Conservation (phyloP, 192 early-diverging fungal genomes). For the Dissophora ornata region DNA sequence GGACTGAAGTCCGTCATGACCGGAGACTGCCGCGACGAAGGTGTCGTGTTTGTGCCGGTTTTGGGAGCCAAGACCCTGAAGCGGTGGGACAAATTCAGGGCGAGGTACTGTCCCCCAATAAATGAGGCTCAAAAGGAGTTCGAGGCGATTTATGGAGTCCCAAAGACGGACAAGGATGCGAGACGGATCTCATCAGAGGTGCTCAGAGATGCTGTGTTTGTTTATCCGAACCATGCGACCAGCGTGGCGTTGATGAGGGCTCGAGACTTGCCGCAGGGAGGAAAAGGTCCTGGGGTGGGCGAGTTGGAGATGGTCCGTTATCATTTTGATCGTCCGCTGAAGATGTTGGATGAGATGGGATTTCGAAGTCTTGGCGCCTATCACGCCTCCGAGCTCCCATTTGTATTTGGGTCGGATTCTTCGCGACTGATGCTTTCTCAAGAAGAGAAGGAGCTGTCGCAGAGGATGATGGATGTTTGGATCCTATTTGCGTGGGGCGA, state of each 20-base stretch:
- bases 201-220: slow-evolving; percentile 18
- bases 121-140: slow-evolving; percentile 4
- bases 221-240: slow-evolving; percentile 25
- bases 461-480: slow-evolving; percentile 35
- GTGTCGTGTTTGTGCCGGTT: neutral
- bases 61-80: slow-evolving; percentile 10
- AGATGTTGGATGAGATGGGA: slow-evolving; percentile 17
- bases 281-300: neutral
- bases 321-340: slow-evolving; percentile 35
- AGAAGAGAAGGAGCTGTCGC: slow-evolving; percentile 21
- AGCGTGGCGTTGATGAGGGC: slow-evolving; percentile 15
- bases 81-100: slow-evolving; percentile 12
- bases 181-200: slow-evolving; percentile 17
- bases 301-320: slow-evolving; percentile 23
- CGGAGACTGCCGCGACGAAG: slow-evolving; percentile 23
- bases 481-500: slow-evolving; percentile 42
- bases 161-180: slow-evolving; percentile 13
- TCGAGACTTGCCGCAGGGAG: neutral
- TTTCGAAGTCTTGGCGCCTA: slow-evolving; percentile 13
- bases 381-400: slow-evolving; percentile 26
- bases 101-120: slow-evolving; percentile 5
- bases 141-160: slow-evolving; percentile 15
- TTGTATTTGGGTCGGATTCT: slow-evolving; percentile 33
- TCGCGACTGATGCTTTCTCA: neutral
- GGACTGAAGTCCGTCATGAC: slow-evolving; percentile 6